Conservation (phyloP, 1,139 yeast genomes). For the Chernovozyma sophiae-reginae region DNA sequence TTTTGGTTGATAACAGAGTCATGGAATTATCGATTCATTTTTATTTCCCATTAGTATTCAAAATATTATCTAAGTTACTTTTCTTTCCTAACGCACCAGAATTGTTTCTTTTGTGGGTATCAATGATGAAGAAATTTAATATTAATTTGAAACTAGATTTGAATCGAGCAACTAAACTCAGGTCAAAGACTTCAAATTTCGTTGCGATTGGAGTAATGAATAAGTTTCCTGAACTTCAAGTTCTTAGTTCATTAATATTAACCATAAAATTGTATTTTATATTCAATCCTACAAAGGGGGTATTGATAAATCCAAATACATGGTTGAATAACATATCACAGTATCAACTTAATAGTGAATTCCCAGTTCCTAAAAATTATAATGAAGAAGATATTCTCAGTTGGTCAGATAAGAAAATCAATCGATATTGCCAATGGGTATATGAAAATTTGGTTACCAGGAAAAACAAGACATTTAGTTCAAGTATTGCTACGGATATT, state of each 20-base stretch:
- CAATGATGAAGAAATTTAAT: slow-evolving; percentile 11
- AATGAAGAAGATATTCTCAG: slow-evolving; percentile 24
- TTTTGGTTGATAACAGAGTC: slow-evolving; percentile 3
- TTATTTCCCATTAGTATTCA: slow-evolving; percentile 34
- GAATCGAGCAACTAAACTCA: background rate
- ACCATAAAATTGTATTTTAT: slow-evolving; percentile 28
- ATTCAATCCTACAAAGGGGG: slow-evolving; percentile 8
- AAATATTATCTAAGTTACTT: slow-evolving; percentile 21
- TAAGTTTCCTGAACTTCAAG: slow-evolving; percentile 28
- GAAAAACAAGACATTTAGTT: slow-evolving; percentile 12
- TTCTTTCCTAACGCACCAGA: slow-evolving; percentile 31
- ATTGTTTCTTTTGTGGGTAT: slow-evolving; percentile 18
- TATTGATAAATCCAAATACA: slow-evolving; percentile 9
- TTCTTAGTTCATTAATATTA: slow-evolving; percentile 21
- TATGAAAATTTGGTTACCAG: slow-evolving; percentile 29
- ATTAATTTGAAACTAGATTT: slow-evolving; percentile 5
- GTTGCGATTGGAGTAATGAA: background rate
- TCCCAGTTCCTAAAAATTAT: slow-evolving; percentile 14
- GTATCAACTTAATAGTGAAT: slow-evolving; percentile 18
- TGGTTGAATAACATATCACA: slow-evolving; percentile 23
- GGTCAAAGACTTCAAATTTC: background rate
- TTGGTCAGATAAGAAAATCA: slow-evolving; percentile 39
- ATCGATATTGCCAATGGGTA: slow-evolving; percentile 40
- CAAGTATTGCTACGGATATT: slow-evolving; percentile 8
- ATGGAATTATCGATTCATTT: slow-evolving; percentile 17